A percentile compares a stretch with the other conserved stretches of the same genome.
These are phyloP conservation scores for Cymbopogon flexuosus DNA, from an alignment of 202 grass and related monocot genomes.

Conservation along the genomic window DNA sequence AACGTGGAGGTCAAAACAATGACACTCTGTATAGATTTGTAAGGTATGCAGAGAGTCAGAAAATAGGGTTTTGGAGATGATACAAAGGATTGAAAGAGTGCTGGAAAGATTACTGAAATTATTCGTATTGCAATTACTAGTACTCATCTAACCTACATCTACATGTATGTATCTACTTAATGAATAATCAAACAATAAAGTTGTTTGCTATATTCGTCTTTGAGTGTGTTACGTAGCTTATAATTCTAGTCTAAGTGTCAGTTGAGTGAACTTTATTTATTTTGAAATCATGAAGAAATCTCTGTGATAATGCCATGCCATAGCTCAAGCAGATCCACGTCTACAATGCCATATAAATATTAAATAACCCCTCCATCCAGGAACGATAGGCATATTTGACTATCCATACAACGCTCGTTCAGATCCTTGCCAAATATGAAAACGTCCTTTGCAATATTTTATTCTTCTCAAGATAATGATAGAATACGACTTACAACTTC, in stretches of 20 bases:
- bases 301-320: no score
- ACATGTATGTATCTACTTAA: neutral
- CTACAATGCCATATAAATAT: no score
- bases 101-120: neutral
- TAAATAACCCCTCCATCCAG: no score
- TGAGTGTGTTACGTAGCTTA: no score
- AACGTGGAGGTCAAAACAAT: conserved; percentile 8
- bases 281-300: no score
- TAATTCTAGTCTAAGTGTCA: no score
- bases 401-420: no score
- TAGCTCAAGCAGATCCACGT: no score
- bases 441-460: neutral
- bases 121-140: neutral
- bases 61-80: neutral
- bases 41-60: neutral
- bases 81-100: neutral
- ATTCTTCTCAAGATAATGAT: neutral
- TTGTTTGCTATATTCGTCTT: no score
- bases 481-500: conserved; percentile 73
- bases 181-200: neutral
- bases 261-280: no score
- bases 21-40: conserved; percentile 5
- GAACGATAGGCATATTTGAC: no score
- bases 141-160: conserved; percentile 14
- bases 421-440: neutral